phyloP scores from a whole-genome alignment of 306 rosid genomes.

The Malus sylvestris region DNA sequence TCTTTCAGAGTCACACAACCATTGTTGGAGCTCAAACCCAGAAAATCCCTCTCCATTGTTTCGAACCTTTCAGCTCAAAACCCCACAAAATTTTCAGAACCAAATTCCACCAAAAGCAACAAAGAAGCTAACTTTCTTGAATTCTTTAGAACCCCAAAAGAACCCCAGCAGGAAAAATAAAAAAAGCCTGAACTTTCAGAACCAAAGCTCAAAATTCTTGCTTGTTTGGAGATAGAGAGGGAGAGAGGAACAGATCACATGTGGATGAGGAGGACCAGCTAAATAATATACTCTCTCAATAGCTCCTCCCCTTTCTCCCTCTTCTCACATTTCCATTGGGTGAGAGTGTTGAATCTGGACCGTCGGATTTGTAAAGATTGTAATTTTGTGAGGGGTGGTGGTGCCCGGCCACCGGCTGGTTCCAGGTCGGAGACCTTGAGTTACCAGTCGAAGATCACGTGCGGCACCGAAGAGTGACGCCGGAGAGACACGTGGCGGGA shows the following conservation, averaged over 20 bases:
- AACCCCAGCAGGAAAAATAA: not conserved
- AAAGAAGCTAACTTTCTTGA: not conserved
- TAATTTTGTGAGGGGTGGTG: not conserved
- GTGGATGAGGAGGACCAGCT: not conserved
- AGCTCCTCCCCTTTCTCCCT: not conserved
- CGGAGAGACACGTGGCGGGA: conserved; percentile 13
- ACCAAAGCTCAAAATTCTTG: not conserved
- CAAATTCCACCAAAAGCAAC: not conserved
- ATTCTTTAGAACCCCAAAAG: not conserved
- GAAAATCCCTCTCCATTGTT: conserved; percentile 63
- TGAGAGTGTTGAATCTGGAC: not conserved
- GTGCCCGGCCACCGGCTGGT: conserved; percentile 16
- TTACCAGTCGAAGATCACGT: conserved; percentile 38
- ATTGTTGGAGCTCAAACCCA: conserved; percentile 51
- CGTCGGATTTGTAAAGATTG: conserved; percentile 28
- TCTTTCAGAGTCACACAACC: conserved; percentile 26
- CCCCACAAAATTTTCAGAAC: not conserved
- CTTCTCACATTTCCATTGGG: not conserved
- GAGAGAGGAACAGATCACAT: not conserved
- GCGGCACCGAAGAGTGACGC: conserved; percentile 17
- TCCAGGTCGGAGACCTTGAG: conserved; percentile 10
- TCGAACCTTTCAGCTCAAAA: not conserved
- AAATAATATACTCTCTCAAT: not conserved
- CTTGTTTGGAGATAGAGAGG: conserved; percentile 2
- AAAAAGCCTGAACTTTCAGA: not conserved